Base-by-base conservation (phyloP, 2,329 filamentous ascomycete genomes). In the Thermoascus crustaceus region DNA sequence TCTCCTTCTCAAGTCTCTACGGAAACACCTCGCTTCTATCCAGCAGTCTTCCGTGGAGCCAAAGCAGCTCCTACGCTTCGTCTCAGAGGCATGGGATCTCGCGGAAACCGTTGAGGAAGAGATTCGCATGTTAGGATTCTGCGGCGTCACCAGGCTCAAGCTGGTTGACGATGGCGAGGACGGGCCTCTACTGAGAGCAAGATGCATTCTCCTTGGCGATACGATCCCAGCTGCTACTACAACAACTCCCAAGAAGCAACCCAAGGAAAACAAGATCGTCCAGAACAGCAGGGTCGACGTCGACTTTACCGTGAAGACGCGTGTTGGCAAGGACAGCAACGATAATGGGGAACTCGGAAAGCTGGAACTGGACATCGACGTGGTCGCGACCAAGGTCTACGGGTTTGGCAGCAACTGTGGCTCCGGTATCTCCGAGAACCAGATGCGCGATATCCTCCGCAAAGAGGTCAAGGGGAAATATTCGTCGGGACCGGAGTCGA, bases 71-170 rank as follows among this genome's bases (percentile, higher is more conserved):
- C 52, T 69, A n/a, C 45, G 39, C 16, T 61, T 63, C 33, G 52
- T 68, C 11, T 61, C 63, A 6, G 42, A 53, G 27, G 61, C 61
- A n/a, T 69, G 66, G 66, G 52, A 63, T 41, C 50, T 57, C 25
- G 55, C 57, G 2, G 49, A 53, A 29, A 54, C 48, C 4, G 48
- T 68, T 5, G 59, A 65, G 33, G 57, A 66, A 38, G 66, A 69
- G 42, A 54, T 65, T 23, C 61, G 60, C 31, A 56, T 65, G 45
- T 56, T 69, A 9, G 60, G 57, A 41, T 63, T 65, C 41, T 61
- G 59, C 36, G 66, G 66, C 19, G 57, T 68, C n/a, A 66, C 64
- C 7, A 59, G 55, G 18, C 50, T 59, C 16, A 52, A 47, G 6
- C 48, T 63, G 19, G 47, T 47, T 1, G 51, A 60, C 8, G 44